A percentile compares a stretch with the other conserved stretches of the same genome.
These are phyloP conservation scores for Berkeleyomyces basicola DNA, from an alignment of 2,329 filamentous ascomycete species.

Conservation along the genomic window DNA sequence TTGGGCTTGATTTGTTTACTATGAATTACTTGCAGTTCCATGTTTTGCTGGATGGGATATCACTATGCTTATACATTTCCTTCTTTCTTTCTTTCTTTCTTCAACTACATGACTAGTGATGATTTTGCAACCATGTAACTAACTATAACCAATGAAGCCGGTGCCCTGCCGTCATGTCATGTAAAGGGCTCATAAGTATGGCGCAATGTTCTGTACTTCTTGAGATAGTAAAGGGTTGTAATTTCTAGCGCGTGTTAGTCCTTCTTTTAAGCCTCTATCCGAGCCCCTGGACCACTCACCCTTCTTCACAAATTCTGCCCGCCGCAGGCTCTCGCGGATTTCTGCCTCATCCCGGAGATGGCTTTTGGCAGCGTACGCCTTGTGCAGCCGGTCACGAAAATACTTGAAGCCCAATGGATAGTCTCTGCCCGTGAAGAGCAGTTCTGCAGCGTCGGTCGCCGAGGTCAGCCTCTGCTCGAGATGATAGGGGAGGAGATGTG, in stretches of 20 bases:
- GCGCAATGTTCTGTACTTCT: conserved; percentile 71
- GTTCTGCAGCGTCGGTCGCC: conserved; percentile 35
- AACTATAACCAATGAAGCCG: no score
- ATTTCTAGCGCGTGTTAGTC: conserved; percentile 44
- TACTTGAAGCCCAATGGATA: conserved; percentile 74
- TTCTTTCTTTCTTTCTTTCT: not conserved
- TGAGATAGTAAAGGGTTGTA: conserved; percentile 87
- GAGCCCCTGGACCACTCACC: conserved; percentile 31
- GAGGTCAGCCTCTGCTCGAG: not conserved
- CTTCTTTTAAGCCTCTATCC: not conserved
- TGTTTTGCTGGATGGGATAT: not conserved
- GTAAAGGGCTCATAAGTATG: conserved; percentile 51
- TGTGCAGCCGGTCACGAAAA: conserved; percentile 66
- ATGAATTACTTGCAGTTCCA: not conserved
- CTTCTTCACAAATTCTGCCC: conserved; percentile 82
- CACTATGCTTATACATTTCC: not conserved
- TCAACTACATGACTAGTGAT: no score
- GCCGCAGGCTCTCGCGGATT: conserved; percentile 58
- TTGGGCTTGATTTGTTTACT: not conserved
- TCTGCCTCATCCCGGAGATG: conserved; percentile 52
- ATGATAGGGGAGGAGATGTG: not conserved
- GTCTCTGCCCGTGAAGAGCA: conserved; percentile 67
- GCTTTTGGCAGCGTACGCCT: conserved; percentile 66
- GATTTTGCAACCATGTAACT: no score
- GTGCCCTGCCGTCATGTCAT: conserved; percentile 4